Evolutionary conservation across 352 stramenopile species (phyloP).

Genomic region (Phytophthora podocarpi): DNA sequence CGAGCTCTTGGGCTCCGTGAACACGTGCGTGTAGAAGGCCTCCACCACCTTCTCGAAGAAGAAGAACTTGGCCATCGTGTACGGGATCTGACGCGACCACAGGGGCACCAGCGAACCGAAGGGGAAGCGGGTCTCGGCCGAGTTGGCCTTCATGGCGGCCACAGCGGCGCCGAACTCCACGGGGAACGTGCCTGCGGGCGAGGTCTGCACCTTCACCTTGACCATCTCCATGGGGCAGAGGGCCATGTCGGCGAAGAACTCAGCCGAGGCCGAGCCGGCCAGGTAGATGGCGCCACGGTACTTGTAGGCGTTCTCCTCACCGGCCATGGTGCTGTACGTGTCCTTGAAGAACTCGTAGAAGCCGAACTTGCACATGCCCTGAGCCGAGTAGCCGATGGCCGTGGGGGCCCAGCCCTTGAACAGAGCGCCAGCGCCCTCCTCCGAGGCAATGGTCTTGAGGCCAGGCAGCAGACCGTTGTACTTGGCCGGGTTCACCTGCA

Average conservation of each 20-base stretch:
- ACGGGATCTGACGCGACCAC: constrained; percentile 95
- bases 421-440: constrained; percentile 82
- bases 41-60: constrained; percentile 95
- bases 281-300: constrained; percentile 93
- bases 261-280: constrained; percentile 91
- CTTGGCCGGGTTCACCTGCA: constrained; percentile 92
- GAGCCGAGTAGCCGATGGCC: constrained; percentile 90
- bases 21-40: constrained; percentile 89
- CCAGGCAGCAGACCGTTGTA: constrained; percentile 81
- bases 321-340: constrained; percentile 90
- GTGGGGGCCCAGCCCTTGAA: constrained; percentile 94
- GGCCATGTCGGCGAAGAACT: constrained; percentile 94
- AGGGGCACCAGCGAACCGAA: constrained; percentile 92
- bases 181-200: constrained; percentile 89
- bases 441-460: constrained; percentile 86
- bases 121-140: constrained; percentile 89
- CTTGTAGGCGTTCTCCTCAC: constrained; percentile 93
- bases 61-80: constrained; percentile 99
- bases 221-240: constrained; percentile 96
- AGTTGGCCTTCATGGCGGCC: constrained; percentile 88
- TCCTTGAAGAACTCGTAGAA: constrained; percentile 98
- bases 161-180: constrained; percentile 87
- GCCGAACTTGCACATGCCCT: constrained; percentile 94
- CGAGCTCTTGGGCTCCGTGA: constrained; percentile 90
- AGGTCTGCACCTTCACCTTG: constrained; percentile 95